These are phyloP conservation scores for Saturnispora hagleri DNA, from an alignment of 805 yeast genomes.

Conservation along the genomic window DNA sequence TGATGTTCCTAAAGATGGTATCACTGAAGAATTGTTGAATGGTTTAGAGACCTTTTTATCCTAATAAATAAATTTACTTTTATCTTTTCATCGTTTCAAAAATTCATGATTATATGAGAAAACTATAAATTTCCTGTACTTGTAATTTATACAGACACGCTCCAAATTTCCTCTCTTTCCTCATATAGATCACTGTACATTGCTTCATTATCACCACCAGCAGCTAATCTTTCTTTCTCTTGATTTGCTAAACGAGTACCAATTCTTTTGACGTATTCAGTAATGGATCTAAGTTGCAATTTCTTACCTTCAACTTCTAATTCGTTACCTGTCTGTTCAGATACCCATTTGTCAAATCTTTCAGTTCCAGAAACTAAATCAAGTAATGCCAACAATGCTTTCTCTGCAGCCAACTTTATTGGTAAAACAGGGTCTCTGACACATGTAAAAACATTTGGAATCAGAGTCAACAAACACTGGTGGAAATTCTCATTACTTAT, in stretches of 20 bases:
- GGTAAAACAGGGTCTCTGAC: slow-evolving; percentile 87
- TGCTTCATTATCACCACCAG: slow-evolving; percentile 85
- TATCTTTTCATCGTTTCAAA: not conserved
- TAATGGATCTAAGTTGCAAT: slow-evolving; percentile 62
- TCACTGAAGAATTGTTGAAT: slow-evolving; percentile 67
- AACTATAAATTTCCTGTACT: not conserved
- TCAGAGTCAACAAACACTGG: slow-evolving; percentile 30
- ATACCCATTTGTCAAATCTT: slow-evolving; percentile 59
- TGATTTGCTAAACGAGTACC: slow-evolving; percentile 78
- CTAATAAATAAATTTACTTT: not conserved
- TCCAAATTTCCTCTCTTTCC: slow-evolving; percentile 84
- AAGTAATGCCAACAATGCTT: slow-evolving; percentile 69
- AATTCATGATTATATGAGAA: not conserved
- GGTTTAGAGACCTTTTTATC: slow-evolving; percentile 46
- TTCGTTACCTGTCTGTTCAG: slow-evolving; percentile 29
- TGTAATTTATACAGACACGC: slow-evolving; percentile 2
- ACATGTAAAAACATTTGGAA: slow-evolving; percentile 69
- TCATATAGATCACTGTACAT: slow-evolving; percentile 78
- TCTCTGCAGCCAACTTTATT: slow-evolving; percentile 88
- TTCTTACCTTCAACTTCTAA: slow-evolving; percentile 36
- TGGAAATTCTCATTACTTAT: slow-evolving; percentile 25
- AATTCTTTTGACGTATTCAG: slow-evolving; percentile 86
- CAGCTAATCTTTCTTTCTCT: slow-evolving; percentile 79
- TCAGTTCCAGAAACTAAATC: slow-evolving; percentile 47
- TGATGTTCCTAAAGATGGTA: slow-evolving; percentile 69